A percentile compares a stretch with the other conserved stretches of the same genome.
phyloP scores from a whole-genome alignment of 1,139 yeast species.

The Candida labiduridarum region DNA sequence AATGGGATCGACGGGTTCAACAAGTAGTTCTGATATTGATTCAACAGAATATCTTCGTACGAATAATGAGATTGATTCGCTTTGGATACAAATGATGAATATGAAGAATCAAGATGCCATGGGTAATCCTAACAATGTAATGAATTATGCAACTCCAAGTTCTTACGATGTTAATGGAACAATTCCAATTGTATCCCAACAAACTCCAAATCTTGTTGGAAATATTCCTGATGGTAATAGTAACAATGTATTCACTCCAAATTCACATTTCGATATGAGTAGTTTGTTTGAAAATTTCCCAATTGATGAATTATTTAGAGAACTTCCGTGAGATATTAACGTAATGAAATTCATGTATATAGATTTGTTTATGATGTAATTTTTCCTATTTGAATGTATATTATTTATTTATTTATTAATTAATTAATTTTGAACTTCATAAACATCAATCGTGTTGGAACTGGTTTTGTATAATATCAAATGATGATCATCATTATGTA shows the following conservation, averaged over 20 bases:
- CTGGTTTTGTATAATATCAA: slow-evolving; percentile 4
- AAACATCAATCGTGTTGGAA: neutral
- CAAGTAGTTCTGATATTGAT: slow-evolving; percentile 13
- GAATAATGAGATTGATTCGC: slow-evolving; percentile 27
- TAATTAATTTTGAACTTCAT: slow-evolving; percentile 3
- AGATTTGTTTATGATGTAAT: slow-evolving; percentile 3
- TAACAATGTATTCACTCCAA: neutral
- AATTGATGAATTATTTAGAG: slow-evolving; percentile 19
- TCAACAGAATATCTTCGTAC: slow-evolving; percentile 16
- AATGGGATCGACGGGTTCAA: slow-evolving; percentile 8
- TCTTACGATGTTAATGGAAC: neutral
- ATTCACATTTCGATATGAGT: slow-evolving; percentile 7
- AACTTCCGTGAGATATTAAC: slow-evolving; percentile 8
- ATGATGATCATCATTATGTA: slow-evolving; percentile 9
- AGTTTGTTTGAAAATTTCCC: slow-evolving; percentile 18
- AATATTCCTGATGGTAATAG: slow-evolving; percentile 1
- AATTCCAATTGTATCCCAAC: neutral
- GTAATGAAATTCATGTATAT: neutral
- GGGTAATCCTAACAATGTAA: neutral
- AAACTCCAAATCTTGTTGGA: neutral
- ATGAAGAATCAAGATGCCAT: slow-evolving; percentile 19
- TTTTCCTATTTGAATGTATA: neutral
- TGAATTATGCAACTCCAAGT: slow-evolving; percentile 1
- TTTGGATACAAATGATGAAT: slow-evolving; percentile 35
- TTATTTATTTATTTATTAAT: slow-evolving; percentile 7